Base-by-base conservation (phyloP, 1,139 yeast genomes). In the Wickerhamiella infanticola region DNA sequence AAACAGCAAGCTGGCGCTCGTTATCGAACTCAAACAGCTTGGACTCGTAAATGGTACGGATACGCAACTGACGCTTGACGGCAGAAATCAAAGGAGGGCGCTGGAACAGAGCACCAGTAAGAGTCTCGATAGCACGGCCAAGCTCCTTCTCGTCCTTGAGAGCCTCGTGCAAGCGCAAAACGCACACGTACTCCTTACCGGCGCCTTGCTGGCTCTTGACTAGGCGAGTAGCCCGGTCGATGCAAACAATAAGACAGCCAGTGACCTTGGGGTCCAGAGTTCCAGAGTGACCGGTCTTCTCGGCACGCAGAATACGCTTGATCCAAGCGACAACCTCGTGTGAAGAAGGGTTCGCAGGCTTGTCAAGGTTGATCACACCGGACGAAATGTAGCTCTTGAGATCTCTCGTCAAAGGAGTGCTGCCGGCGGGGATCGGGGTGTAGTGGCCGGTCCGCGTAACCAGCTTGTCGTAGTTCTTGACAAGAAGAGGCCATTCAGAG, bases 271-370 rank as follows among this genome's bases (percentile, higher is more conserved):
- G 98, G 73, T 90, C 98, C 65, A 90, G 76, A 53, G 98, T 90
- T 70, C 98, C 98, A 48, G 95, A 84, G 69, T 90, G 98, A 69
- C 98, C 98, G 50, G 98, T 90, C 68, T 90, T 90, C 67, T 90
- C 97, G 51, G 81, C 81, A 66, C 97, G 79, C 61, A 90, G 73
- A 58, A 90, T 90, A 67, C 97, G 77, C 72, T 90, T 90, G 61
- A 90, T 80, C 98, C 98, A 90, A 36, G 98, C 98, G 58, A 90
- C 98, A 62, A 90, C 98, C 70, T 90, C 97, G 70, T 88, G 97
- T 47, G 95, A 84, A 45, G 95, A 83, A 56, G 98, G 98, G 67
- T 90, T 90, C 36, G 95, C 82, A 57, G 98, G 98, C 69, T 90
- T 90, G 70, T 90, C 98, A 60, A 90, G 75, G 71, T 90, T 90